Percentiles rank a stretch among this genome's conserved stretches.
Evolutionary conservation across 2,329 filamentous ascomycete species (phyloP).

Genomic region (Cercospora zeina): DNA sequence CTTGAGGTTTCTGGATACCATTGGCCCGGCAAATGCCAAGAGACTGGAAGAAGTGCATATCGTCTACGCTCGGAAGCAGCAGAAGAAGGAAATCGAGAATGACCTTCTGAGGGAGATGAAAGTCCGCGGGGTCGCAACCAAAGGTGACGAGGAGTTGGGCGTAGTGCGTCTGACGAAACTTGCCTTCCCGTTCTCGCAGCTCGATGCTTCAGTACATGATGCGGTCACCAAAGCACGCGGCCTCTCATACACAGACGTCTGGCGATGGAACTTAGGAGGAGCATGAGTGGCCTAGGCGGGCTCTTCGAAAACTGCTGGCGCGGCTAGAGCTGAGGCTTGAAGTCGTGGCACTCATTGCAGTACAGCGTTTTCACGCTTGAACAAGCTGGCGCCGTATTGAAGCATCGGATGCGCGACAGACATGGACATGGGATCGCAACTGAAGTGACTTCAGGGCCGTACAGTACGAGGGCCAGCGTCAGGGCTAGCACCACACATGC

Average conservation of each 20-base stretch:
- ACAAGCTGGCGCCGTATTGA: too few species aligned
- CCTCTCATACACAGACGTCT: not conserved
- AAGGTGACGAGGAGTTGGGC: not conserved
- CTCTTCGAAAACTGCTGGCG: too few species aligned
- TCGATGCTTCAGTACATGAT: not conserved
- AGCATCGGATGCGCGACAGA: too few species aligned
- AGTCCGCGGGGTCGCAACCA: not conserved
- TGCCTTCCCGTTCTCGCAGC: not conserved
- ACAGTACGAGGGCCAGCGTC: too few species aligned
- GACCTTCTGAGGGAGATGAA: slow-evolving; percentile 1
- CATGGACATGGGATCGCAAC: too few species aligned
- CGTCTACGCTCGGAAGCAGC: not conserved
- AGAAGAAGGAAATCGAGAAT: not conserved
- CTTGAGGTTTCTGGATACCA: not conserved
- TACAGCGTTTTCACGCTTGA: too few species aligned
- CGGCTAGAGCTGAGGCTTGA: too few species aligned
- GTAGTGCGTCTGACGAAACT: slow-evolving; percentile 2
- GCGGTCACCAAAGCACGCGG: not conserved
- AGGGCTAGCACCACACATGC: too few species aligned
- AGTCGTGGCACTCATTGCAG: too few species aligned
- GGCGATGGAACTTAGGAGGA: too few species aligned
- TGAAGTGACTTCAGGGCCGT: too few species aligned
- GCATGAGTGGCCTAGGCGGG: too few species aligned
- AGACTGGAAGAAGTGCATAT: not conserved
- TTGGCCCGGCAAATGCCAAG: not conserved